A percentile compares a stretch with the other conserved stretches of the same genome.
Conservation (phyloP, 2,329 filamentous ascomycete genomes). For the Neoscytalidium dimidiatum region DNA sequence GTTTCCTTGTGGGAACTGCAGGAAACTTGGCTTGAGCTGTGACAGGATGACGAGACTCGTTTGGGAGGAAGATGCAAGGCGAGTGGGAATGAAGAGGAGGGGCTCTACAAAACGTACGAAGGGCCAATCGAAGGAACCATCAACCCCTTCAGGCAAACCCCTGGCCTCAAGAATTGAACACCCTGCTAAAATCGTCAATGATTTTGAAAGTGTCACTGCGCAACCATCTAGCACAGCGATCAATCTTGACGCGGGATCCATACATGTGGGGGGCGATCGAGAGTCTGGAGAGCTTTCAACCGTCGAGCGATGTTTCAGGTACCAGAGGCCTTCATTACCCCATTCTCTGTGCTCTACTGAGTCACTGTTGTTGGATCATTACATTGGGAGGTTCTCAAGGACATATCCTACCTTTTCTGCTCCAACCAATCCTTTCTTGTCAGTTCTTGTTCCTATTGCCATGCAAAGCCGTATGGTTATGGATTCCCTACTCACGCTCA, state of each 20-base stretch:
- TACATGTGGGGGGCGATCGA: neutral
- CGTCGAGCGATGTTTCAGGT: neutral
- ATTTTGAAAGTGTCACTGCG: neutral
- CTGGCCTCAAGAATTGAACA: neutral
- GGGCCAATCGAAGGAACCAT: neutral
- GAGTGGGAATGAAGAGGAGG: neutral
- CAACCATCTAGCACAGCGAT: neutral
- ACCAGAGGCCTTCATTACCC: neutral
- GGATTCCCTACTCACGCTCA: neutral
- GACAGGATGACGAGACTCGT: neutral
- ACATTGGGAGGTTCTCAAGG: neutral
- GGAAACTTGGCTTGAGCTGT: neutral
- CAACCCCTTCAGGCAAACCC: neutral
- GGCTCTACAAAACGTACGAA: neutral
- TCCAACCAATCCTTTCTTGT: neutral
- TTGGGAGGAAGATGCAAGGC: neutral
- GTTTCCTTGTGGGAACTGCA: neutral
- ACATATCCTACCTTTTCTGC: neutral
- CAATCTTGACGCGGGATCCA: neutral
- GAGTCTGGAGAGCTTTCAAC: neutral
- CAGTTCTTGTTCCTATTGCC: neutral
- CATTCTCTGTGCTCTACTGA: neutral
- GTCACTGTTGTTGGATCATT: neutral
- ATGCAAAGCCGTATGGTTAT: constrained; percentile 5
- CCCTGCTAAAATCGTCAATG: too few relatives aligned